Base-by-base conservation (phyloP, 331 rosid genomes). In the Malus hybrid region DNA sequence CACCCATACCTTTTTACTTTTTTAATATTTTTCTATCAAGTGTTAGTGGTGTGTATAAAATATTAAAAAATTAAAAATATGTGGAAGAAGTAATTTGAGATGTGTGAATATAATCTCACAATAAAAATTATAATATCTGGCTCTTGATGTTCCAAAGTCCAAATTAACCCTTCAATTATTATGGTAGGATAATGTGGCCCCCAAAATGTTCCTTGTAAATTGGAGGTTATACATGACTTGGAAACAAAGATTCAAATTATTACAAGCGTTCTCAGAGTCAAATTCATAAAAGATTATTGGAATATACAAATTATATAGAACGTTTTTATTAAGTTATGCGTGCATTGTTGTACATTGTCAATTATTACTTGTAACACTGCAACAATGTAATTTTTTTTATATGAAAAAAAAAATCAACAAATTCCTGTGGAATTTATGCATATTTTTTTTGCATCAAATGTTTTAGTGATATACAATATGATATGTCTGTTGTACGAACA, bases 121-220 rank as follows among this genome's bases (percentile, higher is more conserved):
- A 36, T 7, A 36, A 36, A 36, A 36, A 36, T 50, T 50, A 57
- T 19, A 56, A 56, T 8, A 56, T 56, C 10, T 15, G 59, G 65
- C 48, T 55, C 52, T 34, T 28, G 34, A 20, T 54, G 48, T 76
- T 36, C 14, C 34, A 33, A 29, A 52, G 19, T 18, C 75, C 67
- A 56, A 71, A 33, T n/a, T 6, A 62, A 10, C 28, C 68, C 54
- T 61, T 24, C 80, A 69, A 80, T 74, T 50, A 80, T 80, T 80
- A 29, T 60, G 18, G 59, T 57, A 19, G 65, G 46, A 73, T 28
- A 18, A 24, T 32, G 5, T 22, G 22, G 34, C 32, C 18, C 20
- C 71, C 44, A 34, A 33, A 33, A 34, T 27, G 27, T 34, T 69
- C 74, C 70, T 31, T 20, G 60, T 31, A 60, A n/a, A 20, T 31